Evolutionary conservation across 805 yeast genomes (phyloP).

Genomic region (Spathaspora sp.): DNA sequence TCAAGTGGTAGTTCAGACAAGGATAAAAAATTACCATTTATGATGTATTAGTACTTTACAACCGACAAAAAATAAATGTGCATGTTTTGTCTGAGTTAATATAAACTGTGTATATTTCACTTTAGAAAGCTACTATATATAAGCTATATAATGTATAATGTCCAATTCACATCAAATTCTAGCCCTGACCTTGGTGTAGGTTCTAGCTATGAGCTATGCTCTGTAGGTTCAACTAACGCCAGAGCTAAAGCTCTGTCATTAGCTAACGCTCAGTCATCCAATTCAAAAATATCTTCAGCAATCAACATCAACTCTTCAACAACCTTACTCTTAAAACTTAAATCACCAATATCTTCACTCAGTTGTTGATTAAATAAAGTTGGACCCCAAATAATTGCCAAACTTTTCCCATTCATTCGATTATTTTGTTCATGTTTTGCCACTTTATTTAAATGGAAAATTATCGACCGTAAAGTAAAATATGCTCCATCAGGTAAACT

Average conservation of each 20-base stretch:
- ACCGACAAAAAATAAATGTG: neutral
- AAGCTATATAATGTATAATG: no score
- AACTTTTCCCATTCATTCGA: constrained; percentile 76
- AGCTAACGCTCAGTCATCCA: constrained; percentile 19
- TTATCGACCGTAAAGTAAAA: constrained; percentile 79
- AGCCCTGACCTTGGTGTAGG: no score
- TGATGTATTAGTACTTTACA: constrained; percentile 14
- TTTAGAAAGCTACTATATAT: no score
- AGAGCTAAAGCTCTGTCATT: neutral
- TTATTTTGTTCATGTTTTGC: constrained; percentile 59
- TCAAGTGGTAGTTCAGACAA: neutral
- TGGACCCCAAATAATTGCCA: constrained; percentile 96
- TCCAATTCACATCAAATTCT: no score
- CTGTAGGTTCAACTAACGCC: neutral
- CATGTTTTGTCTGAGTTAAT: no score
- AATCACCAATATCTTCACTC: constrained; percentile 63
- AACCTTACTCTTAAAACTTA: constrained; percentile 70
- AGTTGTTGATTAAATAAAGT: constrained; percentile 69
- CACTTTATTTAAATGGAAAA: constrained; percentile 81
- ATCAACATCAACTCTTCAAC: constrained; percentile 81
- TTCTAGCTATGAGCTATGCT: no score
- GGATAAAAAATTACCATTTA: constrained; percentile 10
- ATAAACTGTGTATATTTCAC: no score
- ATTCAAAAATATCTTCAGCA: constrained; percentile 69
- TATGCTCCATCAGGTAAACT: constrained; percentile 93